Evolutionary conservation across 2,329 filamentous ascomycete genomes (phyloP), one percentile per base, ranked within the genome.

Genomic region (Paraphaeosphaeria minitans): DNA sequence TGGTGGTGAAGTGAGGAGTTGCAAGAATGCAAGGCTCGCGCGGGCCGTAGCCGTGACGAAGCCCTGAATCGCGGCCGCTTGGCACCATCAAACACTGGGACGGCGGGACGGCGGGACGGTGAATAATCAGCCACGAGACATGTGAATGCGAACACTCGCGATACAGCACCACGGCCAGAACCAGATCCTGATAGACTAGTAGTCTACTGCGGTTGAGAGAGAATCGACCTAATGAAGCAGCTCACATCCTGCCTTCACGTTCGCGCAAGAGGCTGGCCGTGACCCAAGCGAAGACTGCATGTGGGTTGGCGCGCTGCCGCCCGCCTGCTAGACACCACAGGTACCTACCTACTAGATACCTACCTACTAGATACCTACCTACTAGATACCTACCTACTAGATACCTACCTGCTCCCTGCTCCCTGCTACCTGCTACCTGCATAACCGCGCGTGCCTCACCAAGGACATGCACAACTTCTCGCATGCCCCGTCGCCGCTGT

Each of bases 41-140:
- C 37, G 37, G 37, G 37, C 37, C 37, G 37, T 39, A 39, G 54
- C 42, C 55, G 47, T 57, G 48, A 53, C 48, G 55, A 57, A 31
- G 29, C 21, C 19, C 45, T 24, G 42, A 41, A 33, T 35, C 14
- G 49, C 29, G 29, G 29, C 21, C 10, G 48, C 49, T 52, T 52
- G 49, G 49, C 49, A 21, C 35, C 49, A 51, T 42, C 33, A 43
- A 56, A 56, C 53, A 56, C 49, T 50, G 35, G 16, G 49, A 33
- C 41, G 21, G 51, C 31, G 29, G 35, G 31, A 19, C 42, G 33
- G 22, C 31, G 29, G 35, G 31, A 19, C 42, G 33, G 22, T 48
- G 53, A 37, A 27, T 46, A 37, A 54, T 29, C 42, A 42, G 31
- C 31, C 22, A 33, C 48, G 22, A 29, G 14, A 16, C 7, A 4